Base-by-base conservation (phyloP, 2,329 filamentous ascomycete genomes). In the Aspergillus fijiensis region DNA sequence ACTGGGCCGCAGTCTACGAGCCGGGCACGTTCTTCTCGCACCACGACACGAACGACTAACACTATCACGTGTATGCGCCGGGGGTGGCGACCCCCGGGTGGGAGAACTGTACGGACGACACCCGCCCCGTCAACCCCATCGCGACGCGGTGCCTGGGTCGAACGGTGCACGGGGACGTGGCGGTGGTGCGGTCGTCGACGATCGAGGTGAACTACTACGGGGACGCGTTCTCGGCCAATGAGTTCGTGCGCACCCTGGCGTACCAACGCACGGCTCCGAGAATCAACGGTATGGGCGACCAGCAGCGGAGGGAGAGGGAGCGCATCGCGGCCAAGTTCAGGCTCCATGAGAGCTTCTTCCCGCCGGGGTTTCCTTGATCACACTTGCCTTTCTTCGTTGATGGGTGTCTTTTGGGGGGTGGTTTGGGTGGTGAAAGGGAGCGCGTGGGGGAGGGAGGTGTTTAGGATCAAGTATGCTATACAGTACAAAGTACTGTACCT, bases 1-100 rank as follows among this genome's bases (percentile, higher is more conserved):
- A 45, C n/a, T 58, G 56, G 47, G 9, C 5, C 23, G 16, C 31
- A 1, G 4, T 52, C 21, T 2, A 25, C 27, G 55, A 60, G 47
- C 47, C 55, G 4, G 51, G 59, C 10, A 60, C 45, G 19, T 61
- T 58, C 59, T 61, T 58, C 55, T 61, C 59, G 19, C 59, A 58
- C n/a, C 33, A 29, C 1, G 10, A 25, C 3, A 49, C 33, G 3
- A 47, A 27, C n/a, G 21, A 14, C 11, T 61, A 52, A 55, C 57
- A 58, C 39, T 58, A 56, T 45, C 51, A 58, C 19, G 45, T 54
- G 12, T 61, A 58, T 5, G 29, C 25, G n/a, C 31, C 31, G 19
- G 47, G 31, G 19, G 11, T 9, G 11, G 23, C 21, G 12, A 19
- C 21, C 7, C 19, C 45, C 9, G 23, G 14, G 29, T 5, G 33